A percentile compares a stretch with the other conserved stretches of the same genome.
Evolutionary conservation across 306 rosid species (phyloP).

Genomic region (Trifolium subterraneum): DNA sequence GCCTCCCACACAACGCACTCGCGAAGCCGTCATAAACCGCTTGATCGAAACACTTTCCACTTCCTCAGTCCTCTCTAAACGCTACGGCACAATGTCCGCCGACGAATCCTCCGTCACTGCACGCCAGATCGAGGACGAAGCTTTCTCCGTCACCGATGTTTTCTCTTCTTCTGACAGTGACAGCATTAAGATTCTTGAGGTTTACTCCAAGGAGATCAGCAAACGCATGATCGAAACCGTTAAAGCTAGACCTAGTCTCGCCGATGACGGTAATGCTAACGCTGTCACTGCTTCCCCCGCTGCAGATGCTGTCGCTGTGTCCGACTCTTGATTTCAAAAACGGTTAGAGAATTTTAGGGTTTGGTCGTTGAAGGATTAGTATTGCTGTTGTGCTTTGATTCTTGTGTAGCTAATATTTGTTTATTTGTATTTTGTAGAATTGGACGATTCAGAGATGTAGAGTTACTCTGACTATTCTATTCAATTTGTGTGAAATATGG

Average conservation of each 20-base stretch:
- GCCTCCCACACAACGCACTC: constrained; percentile 36
- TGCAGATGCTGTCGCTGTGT: constrained; percentile 35
- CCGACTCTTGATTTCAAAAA: constrained; percentile 45
- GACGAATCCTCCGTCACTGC: constrained; percentile 36
- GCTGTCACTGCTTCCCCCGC: constrained; percentile 9
- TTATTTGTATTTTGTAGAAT: constrained; percentile 20
- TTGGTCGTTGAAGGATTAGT: neutral
- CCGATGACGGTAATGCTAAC: constrained; percentile 34
- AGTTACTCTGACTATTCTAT: constrained; percentile 7
- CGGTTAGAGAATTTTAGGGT: constrained; percentile 42
- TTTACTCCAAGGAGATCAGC: constrained; percentile 43
- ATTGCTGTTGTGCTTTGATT: constrained; percentile 3
- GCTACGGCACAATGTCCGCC: constrained; percentile 31
- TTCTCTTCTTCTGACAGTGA: neutral
- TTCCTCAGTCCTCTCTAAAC: constrained; percentile 24
- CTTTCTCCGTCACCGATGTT: constrained; percentile 12
- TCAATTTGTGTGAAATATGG: neutral
- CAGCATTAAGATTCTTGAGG: constrained; percentile 29
- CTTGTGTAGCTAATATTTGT: constrained; percentile 16
- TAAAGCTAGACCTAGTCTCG: constrained; percentile 23
- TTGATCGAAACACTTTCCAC: constrained; percentile 22
- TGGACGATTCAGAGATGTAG: constrained; percentile 26
- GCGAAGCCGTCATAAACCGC: constrained; percentile 27
- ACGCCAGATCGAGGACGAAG: constrained; percentile 32
- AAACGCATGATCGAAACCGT: constrained; percentile 34